Conservation (phyloP, 495 filamentous ascomycete genomes). For the Achaetomiella virescens region DNA sequence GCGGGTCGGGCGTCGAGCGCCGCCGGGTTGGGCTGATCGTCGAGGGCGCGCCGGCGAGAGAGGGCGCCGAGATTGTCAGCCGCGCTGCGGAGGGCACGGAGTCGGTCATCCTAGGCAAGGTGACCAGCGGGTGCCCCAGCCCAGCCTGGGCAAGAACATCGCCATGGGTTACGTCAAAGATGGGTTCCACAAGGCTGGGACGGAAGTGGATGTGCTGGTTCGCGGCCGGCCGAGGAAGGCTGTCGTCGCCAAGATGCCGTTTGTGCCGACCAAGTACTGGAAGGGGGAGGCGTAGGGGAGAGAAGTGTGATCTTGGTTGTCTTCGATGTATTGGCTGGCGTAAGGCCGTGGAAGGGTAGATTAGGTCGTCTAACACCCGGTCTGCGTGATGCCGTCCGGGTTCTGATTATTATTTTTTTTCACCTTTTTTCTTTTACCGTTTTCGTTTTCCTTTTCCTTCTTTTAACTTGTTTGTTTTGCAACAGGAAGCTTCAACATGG, state of each 20-base stretch:
- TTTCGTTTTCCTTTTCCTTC: background rate
- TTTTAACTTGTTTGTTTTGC: background rate
- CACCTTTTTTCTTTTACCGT: background rate
- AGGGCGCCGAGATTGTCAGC: slow-evolving; percentile 71
- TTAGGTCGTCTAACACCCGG: slow-evolving; percentile 17
- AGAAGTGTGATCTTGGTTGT: background rate
- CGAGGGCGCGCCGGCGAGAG: slow-evolving; percentile 81
- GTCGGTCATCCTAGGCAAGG: slow-evolving; percentile 43
- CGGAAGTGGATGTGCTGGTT: slow-evolving; percentile 72
- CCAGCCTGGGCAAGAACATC: slow-evolving; percentile 79
- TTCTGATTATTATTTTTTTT: background rate
- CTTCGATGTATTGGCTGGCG: background rate
- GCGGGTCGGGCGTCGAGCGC: slow-evolving; percentile 57
- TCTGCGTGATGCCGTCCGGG: slow-evolving; percentile 5
- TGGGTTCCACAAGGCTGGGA: slow-evolving; percentile 79
- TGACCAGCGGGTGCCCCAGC: slow-evolving; percentile 87
- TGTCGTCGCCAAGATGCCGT: slow-evolving; percentile 86
- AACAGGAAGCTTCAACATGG: slow-evolving; percentile 4
- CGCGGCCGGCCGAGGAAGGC: slow-evolving; percentile 77
- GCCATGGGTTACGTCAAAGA: slow-evolving; percentile 92
- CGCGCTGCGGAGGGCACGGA: slow-evolving; percentile 39
- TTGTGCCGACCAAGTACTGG: slow-evolving; percentile 76
- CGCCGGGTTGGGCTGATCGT: slow-evolving; percentile 77
- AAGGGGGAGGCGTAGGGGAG: slow-evolving; percentile 26
- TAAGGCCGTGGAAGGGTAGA: background rate